Base-by-base conservation (phyloP, 176 grass and related monocot species). In the Leersia perrieri region DNA sequence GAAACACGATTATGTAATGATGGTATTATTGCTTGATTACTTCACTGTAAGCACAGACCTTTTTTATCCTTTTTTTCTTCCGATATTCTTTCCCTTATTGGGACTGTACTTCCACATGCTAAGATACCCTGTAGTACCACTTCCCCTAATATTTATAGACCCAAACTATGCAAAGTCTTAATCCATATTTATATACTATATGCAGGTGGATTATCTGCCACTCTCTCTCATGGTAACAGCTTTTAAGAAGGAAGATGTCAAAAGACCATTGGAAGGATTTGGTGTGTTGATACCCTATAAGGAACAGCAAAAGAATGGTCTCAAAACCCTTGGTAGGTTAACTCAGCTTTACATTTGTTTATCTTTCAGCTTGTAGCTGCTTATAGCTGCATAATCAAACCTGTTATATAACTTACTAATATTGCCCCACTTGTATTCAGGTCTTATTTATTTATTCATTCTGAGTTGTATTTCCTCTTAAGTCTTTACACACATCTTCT, bases 251-350 rank as follows among this genome's bases (percentile, higher is more conserved):
- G 87, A 98, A 91, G 74, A 87, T 76, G 90, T 98, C 55, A 87
- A 88, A 83, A 91, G 70, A 87, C 96, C 92, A 76, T 60, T 95
- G 77, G 92, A 98, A 79, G 96, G 96, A 86, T 98, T 98, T 88
- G 96, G 96, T 60, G 84, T 95, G 74, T 77, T 98, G 81, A 84
- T 95, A 66, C 96, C 96, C 49, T 98, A 88, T 26, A 98, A 89
- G 80, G 96, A 98, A 84, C 96, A 98, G 51, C 80, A 91, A 75
- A 93, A 91, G 66, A 79, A 95, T 93, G 96, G 90, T 61, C 78
- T 98, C 13, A 95, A 93, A 82, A 93, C 90, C 12, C 75, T 98
- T 82, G 96, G 96, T 98, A 79, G 84, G 88, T 74, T 44, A 51
- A 40, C 73, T 63, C 44, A 73, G 39, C 66, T 66, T 82, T 77